Base-by-base conservation (phyloP, 2,329 filamentous ascomycete species). In the Epichloe brachyelytri region DNA sequence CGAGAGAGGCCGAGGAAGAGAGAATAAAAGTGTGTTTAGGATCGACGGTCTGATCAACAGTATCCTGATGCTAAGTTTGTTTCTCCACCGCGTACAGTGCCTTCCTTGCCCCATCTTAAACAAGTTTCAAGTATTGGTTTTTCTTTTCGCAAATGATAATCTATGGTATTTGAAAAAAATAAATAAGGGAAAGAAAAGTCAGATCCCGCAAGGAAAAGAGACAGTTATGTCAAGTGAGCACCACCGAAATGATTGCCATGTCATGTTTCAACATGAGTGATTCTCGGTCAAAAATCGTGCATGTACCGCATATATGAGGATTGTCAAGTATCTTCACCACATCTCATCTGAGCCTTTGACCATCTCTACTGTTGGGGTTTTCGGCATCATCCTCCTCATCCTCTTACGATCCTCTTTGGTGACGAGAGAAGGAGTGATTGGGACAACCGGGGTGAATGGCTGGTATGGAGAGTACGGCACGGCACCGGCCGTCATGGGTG, bases 381-480 rank as follows among this genome's bases (percentile, higher is more conserved):
- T 80, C 52, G 78, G 79, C 57, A 81, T 74, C 62, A 81, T 66
- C 62, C 75, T 80, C 71, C 73, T 79, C 74, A 80, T 82, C 63
- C 77, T 73, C 74, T 83, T 88, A 30, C 85, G 70, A 61, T 90
- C 85, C 55, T 79, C 77, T 65, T 75, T 80, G 22, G 81, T 87
- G 15, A 87, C 80, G 45, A 91, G 68, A 19, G 79, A 80, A n/a
- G 86, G 85, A 33, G 86, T 89, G 46, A 90, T 79, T 1, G 86
- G 86, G 48, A 88, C 76, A 46, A 86, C 73, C 1, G 86, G 85
- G 6, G 83, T 85, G 62, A 83, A 86, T 0, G 86, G 86, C 71
- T 90, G 86, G 58, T 90, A 91, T 0, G 86, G 85, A 51, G 79
- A 81, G 65, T 90, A 90, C 2, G 86, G 86, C 20, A 82, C 77